Conservation (phyloP, 1,284 basidiomycete genomes). For the Rhodotorula sp. region DNA sequence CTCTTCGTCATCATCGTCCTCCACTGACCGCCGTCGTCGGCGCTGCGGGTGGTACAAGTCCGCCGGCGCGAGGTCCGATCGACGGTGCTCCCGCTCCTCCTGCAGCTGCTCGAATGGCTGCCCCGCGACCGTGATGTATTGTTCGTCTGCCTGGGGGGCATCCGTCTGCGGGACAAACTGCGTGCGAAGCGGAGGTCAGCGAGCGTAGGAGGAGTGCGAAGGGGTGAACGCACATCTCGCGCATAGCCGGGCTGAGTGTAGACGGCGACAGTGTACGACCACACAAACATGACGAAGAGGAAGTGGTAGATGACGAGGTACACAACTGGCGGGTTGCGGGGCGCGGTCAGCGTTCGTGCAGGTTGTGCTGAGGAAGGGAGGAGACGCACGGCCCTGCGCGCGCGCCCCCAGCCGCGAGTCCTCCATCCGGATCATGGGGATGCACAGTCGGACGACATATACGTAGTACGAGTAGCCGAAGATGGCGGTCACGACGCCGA, state of each 20-base stretch:
- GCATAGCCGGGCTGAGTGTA: slow-evolving; percentile 42
- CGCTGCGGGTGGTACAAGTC: not conserved
- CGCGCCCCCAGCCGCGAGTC: slow-evolving; percentile 29
- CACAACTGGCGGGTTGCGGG: slow-evolving; percentile 21
- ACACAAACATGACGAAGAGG: slow-evolving; percentile 43
- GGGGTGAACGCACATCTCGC: slow-evolving; percentile 32
- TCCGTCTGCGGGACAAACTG: slow-evolving; percentile 39
- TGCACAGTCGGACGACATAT: slow-evolving; percentile 42
- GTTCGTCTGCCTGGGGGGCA: slow-evolving; percentile 31
- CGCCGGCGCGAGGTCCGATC: not conserved
- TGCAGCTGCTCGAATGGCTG: slow-evolving; percentile 10
- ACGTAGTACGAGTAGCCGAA: slow-evolving; percentile 44
- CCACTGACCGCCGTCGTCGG: too few species aligned
- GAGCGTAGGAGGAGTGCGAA: not conserved
- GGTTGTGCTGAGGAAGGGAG: not conserved
- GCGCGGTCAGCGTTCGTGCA: not conserved
- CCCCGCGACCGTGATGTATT: slow-evolving; percentile 31
- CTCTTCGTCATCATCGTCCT: not conserved
- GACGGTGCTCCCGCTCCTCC: not conserved
- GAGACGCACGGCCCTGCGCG: slow-evolving; percentile 40
- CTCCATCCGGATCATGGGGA: slow-evolving; percentile 40
- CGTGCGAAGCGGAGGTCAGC: not conserved
- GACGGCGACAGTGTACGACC: slow-evolving; percentile 40
- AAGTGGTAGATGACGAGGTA: slow-evolving; percentile 45
- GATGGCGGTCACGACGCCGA: slow-evolving; percentile 31